Conservation (phyloP, 1,284 basidiomycete genomes). For the Trametes sp. region DNA sequence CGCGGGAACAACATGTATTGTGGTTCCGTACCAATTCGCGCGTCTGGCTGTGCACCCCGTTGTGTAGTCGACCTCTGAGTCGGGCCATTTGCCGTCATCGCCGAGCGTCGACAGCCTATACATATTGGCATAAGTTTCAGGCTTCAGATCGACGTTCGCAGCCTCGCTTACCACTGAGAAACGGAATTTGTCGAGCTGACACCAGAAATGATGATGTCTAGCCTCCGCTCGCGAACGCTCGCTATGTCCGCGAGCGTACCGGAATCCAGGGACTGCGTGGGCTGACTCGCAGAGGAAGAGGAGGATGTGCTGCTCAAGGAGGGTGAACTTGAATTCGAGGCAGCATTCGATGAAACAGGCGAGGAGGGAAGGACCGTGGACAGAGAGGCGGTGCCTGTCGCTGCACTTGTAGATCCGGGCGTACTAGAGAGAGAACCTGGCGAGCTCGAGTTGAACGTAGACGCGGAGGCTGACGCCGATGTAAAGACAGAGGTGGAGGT, state of each 20-base stretch:
- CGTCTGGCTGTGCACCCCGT: conserved; percentile 63
- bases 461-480: not conserved
- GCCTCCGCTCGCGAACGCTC: conserved; percentile 32
- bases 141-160: not conserved
- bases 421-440: not conserved
- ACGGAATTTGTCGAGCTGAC: conserved; percentile 19
- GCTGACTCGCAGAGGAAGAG: conserved; percentile 7
- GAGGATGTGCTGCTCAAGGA: conserved; percentile 1
- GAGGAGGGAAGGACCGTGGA: not conserved
- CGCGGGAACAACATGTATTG: not conserved
- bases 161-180: conserved; percentile 28
- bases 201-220: conserved; percentile 33
- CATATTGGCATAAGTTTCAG: not conserved
- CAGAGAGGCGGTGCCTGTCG: not conserved
- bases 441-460: no score
- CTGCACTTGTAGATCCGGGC: not conserved
- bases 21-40: conserved; percentile 60
- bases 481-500: not conserved
- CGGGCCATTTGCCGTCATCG: conserved; percentile 62
- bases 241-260: conserved; percentile 30
- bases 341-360: not conserved
- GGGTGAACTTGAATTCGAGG: not conserved
- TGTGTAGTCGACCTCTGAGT: conserved; percentile 60
- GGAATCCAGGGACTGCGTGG: conserved; percentile 20
- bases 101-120: conserved; percentile 54